phyloP scores from a whole-genome alignment of 768 basidiomycete species.

The Suillus occidentalis region DNA sequence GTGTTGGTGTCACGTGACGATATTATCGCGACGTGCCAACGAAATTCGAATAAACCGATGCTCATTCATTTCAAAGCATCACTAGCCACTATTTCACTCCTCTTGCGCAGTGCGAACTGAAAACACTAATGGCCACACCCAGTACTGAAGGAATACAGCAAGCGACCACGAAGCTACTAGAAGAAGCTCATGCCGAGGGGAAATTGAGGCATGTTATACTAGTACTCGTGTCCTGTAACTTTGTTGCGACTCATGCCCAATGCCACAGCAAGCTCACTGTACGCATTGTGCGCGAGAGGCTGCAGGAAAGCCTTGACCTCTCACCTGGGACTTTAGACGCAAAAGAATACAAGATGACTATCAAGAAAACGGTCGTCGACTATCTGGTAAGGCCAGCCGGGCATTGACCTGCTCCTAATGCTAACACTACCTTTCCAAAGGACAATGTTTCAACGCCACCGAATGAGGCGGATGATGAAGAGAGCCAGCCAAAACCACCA shows the following conservation, averaged over 20 bases:
- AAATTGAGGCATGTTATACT: constrained; percentile 17
- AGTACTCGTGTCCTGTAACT: not conserved
- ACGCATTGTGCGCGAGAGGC: constrained; percentile 47
- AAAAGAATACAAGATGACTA: constrained; percentile 43
- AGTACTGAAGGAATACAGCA: constrained; percentile 16
- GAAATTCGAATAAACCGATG: not conserved
- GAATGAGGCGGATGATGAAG: constrained; percentile 6
- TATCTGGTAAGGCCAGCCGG: constrained; percentile 13
- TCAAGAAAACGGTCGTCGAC: constrained; percentile 37
- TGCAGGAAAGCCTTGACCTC: constrained; percentile 50
- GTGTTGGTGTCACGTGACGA: not conserved
- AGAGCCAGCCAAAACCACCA: not conserved
- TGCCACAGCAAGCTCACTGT: constrained; percentile 38
- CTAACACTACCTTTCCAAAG: not conserved
- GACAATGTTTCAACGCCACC: not conserved
- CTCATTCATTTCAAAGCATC: not conserved
- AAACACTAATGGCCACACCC: constrained; percentile 17
- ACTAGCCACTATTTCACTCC: not conserved
- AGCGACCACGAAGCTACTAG: constrained; percentile 22
- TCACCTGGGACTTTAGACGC: constrained; percentile 43
- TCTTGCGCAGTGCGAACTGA: not conserved
- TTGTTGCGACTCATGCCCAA: not conserved
- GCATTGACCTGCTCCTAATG: not conserved
- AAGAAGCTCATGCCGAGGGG: constrained; percentile 22
- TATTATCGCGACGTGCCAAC: not conserved